Conservation (phyloP, 805 yeast species). For the Lipomyces sp. region DNA sequence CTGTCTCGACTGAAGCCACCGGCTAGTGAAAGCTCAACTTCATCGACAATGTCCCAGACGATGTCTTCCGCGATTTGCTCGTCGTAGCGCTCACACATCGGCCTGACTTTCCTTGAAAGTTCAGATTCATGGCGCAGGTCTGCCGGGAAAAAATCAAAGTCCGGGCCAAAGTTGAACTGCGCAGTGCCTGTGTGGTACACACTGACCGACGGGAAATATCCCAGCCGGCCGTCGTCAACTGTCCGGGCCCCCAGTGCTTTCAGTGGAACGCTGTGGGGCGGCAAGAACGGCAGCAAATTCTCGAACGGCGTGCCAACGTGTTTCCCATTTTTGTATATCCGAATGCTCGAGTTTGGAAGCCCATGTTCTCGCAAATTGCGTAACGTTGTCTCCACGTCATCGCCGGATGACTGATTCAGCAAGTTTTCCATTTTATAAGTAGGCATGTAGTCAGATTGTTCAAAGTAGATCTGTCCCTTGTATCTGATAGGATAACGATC, state of each 20-base stretch:
- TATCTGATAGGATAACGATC: conserved; percentile 87
- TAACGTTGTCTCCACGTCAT: conserved; percentile 13
- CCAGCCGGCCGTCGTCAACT: conserved; percentile 76
- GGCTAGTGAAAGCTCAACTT: conserved; percentile 52
- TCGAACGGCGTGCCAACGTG: conserved; percentile 62
- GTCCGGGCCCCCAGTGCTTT: conserved; percentile 30
- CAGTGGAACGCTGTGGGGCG: conserved; percentile 60
- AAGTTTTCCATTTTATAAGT: conserved; percentile 71
- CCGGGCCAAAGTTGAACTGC: conserved; percentile 63
- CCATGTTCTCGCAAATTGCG: conserved; percentile 22
- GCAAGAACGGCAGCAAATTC: conserved; percentile 69
- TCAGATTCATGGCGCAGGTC: conserved; percentile 29
- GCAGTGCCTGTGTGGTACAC: conserved; percentile 78
- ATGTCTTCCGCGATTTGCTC: conserved; percentile 77
- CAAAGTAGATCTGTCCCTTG: conserved; percentile 73
- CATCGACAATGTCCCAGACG: conserved; percentile 80
- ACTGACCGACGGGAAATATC: conserved; percentile 88
- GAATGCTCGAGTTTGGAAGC: conserved; percentile 54
- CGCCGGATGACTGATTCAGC: conserved; percentile 46
- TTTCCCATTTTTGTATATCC: conserved; percentile 75
- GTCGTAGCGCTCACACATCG: conserved; percentile 58
- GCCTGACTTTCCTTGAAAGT: conserved; percentile 39
- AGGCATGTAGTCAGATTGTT: conserved; percentile 73
- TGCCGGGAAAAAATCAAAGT: conserved; percentile 49
- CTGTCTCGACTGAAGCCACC: no score